A percentile compares a stretch with the other conserved stretches of the same genome.
Evolutionary conservation across 495 filamentous ascomycete species (phyloP).

Genomic region (Cryomyces antarcticus): DNA sequence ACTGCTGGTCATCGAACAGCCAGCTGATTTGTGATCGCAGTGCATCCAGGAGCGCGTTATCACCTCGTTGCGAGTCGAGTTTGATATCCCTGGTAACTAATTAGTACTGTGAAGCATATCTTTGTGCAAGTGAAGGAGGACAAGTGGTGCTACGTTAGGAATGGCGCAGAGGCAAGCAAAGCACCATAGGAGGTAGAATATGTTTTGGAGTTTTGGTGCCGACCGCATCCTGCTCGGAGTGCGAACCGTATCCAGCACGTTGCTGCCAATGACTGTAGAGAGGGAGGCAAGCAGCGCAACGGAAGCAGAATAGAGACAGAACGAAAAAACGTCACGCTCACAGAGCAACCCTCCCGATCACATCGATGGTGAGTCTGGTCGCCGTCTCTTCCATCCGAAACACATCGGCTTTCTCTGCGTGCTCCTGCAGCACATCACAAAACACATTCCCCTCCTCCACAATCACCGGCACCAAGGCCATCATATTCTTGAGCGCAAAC

Average conservation of each 20-base stretch:
- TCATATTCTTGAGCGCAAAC: slow-evolving; percentile 22
- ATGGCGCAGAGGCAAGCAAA: no score
- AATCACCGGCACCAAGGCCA: slow-evolving; percentile 21
- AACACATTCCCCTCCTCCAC: slow-evolving; percentile 22
- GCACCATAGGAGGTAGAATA: no score
- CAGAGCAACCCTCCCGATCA: slow-evolving; percentile 23
- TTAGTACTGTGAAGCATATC: slow-evolving; percentile 2
- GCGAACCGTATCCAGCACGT: no score
- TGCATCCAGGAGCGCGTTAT: slow-evolving; percentile 16
- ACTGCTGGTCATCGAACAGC: slow-evolving; percentile 5
- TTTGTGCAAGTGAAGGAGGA: no score
- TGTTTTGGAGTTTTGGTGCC: no score
- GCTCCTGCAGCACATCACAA: slow-evolving; percentile 12
- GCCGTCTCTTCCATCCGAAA: slow-evolving; percentile 18
- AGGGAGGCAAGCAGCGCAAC: no score
- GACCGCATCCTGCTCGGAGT: no score
- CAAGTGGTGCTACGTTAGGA: no score
- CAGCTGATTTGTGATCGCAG: slow-evolving; percentile 16
- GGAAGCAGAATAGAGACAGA: not conserved
- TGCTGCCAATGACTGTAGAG: no score
- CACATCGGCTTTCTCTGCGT: slow-evolving; percentile 14
- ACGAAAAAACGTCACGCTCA: slow-evolving; percentile 6
- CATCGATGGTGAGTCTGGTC: slow-evolving; percentile 21
- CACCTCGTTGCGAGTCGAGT: slow-evolving; percentile 14
- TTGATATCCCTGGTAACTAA: not conserved